These are phyloP conservation scores for Sextonia rubra DNA, from an alignment of 164 flowering plant genomes.

Conservation along the genomic window DNA sequence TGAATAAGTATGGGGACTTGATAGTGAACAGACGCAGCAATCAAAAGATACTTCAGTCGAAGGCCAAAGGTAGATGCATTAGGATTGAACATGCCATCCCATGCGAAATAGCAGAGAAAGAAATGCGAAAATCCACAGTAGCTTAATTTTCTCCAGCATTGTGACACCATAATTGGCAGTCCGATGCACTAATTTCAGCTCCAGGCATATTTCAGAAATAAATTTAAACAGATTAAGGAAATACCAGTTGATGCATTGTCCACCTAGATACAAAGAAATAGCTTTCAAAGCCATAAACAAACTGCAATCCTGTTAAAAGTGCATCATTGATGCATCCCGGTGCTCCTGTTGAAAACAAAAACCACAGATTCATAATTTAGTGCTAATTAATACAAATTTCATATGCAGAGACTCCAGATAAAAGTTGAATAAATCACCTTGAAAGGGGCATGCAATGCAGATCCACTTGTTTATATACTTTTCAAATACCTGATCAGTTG, in stretches of 20 bases:
- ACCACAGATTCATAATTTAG: constrained; percentile 9
- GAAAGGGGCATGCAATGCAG: constrained; percentile 84
- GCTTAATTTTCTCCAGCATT: not conserved
- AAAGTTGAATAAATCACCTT: constrained; percentile 43
- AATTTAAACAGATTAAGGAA: constrained; percentile 1
- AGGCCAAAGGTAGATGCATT: too few relatives aligned
- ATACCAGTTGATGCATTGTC: constrained; percentile 98
- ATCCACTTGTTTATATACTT: constrained; percentile 90
- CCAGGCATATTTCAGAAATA: not conserved
- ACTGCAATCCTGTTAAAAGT: constrained; percentile 83
- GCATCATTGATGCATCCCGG: constrained; percentile 90
- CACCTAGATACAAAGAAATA: constrained; percentile 83
- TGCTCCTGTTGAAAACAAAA: constrained; percentile 68
- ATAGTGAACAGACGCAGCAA: too few relatives aligned
- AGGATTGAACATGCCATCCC: not conserved
- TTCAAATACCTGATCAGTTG: constrained; percentile 51
- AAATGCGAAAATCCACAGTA: not conserved
- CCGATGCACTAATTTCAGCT: not conserved
- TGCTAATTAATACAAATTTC: not conserved
- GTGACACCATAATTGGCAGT: not conserved
- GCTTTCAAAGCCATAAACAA: constrained; percentile 77
- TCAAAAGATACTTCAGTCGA: too few relatives aligned
- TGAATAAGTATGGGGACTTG: too few relatives aligned
- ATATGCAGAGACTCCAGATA: not conserved
- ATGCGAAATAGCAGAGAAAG: not conserved